These are phyloP conservation scores for Epichloe gansuensis DNA, from an alignment of 2,329 filamentous ascomycete genomes.

Conservation along the genomic window DNA sequence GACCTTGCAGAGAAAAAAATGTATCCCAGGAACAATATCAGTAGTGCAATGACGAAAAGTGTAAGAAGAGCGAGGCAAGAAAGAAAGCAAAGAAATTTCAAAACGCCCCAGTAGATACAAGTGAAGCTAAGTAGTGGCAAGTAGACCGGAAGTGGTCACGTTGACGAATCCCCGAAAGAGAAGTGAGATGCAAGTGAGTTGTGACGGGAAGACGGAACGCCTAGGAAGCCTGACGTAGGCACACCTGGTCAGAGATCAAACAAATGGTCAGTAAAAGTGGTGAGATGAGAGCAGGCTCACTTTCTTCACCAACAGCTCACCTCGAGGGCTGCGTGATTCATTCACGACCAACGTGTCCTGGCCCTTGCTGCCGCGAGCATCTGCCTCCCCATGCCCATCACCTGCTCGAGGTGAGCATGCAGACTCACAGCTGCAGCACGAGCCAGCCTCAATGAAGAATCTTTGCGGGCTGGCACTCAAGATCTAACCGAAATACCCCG, in stretches of 20 bases:
- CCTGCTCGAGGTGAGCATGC: background rate
- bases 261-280: background rate
- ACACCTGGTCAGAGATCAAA: background rate
- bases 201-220: background rate
- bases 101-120: background rate
- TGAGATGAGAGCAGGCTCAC: background rate
- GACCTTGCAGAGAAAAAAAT: background rate
- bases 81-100: background rate
- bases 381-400: background rate
- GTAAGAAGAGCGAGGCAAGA: background rate
- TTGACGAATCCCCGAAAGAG: background rate
- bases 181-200: slow-evolving; percentile 3
- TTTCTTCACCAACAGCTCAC: background rate
- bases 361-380: background rate
- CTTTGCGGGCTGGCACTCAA: background rate
- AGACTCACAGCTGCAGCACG: background rate
- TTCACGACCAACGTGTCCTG: background rate
- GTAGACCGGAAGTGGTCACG: background rate
- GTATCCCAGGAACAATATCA: background rate
- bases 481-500: too few relatives aligned
- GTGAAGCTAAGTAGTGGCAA: background rate
- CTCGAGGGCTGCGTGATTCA: background rate
- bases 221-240: background rate
- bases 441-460: background rate
- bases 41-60: background rate